phyloP scores from a whole-genome alignment of 1,284 basidiomycete species.

The Apiotrichum brassicae region DNA sequence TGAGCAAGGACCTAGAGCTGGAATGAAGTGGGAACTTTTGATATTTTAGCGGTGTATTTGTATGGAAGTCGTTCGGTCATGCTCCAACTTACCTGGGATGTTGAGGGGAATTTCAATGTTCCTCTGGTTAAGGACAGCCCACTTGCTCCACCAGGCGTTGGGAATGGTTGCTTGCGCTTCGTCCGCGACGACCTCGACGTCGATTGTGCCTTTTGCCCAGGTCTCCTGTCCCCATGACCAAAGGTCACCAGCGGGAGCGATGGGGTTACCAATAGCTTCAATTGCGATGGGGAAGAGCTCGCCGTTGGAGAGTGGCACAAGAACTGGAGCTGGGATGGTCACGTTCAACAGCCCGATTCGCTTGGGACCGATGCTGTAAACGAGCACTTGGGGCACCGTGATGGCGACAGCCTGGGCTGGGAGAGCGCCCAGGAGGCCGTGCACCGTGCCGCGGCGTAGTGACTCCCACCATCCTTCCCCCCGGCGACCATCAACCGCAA shows the following conservation, averaged over 20 bases:
- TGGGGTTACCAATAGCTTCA: conserved; percentile 26
- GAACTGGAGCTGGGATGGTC: conserved; percentile 17
- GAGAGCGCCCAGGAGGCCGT: conserved; percentile 17
- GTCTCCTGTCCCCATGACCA: conserved; percentile 32
- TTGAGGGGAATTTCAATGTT: conserved; percentile 26
- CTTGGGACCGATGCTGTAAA: neutral
- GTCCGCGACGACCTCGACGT: conserved; percentile 23
- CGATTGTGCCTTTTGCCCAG: conserved; percentile 31
- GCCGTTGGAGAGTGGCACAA: conserved; percentile 24
- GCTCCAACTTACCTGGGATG: conserved; percentile 32
- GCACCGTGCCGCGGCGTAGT: conserved; percentile 23
- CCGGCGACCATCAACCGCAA: conserved; percentile 30
- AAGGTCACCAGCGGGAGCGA: conserved; percentile 33
- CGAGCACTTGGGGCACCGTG: conserved; percentile 11
- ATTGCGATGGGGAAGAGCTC: conserved; percentile 32
- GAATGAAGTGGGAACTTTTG: conserved; percentile 5
- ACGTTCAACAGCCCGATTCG: conserved; percentile 29
- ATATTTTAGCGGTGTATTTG: conserved; percentile 8
- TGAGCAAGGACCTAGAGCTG: conserved; percentile 7
- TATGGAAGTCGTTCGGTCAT: neutral
- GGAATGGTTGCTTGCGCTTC: conserved; percentile 22
- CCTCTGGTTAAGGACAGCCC: conserved; percentile 15
- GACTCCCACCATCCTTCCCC: conserved; percentile 43
- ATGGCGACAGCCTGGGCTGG: conserved; percentile 18
- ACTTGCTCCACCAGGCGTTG: conserved; percentile 28